Base-by-base conservation (phyloP, 176 grass and related monocot genomes). In the Miscanthus lutarioriparius region DNA sequence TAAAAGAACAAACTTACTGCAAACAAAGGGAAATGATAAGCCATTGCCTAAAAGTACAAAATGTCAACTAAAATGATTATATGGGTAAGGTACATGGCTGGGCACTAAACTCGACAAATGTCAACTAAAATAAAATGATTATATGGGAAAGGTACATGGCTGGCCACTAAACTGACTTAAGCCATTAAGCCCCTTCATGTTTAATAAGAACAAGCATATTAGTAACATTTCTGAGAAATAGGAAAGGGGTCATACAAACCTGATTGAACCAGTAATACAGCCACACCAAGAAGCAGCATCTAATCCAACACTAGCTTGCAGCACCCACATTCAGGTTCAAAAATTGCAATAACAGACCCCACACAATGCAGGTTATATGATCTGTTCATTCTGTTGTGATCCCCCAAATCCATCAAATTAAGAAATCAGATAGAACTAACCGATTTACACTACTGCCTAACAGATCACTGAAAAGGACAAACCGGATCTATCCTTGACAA, bases 1-100 rank as follows among this genome's bases (percentile, higher is more conserved):
- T 32, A 3, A 77, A 70, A 4, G 8, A 56, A 79, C 17, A 53
- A 23, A 35, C 45, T 79, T 74, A 59, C 87, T 88, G 81, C 9
- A 74, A 53, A 6, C 3, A 78, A 27, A 67, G 53, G 22, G 20
- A 41, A 74, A 8, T 25, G 19, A 66, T 66, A 30, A 88, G 80
- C 5, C 23, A 45, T 64, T 15, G 10, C 12, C 11, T 36, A 51
- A 65, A 65, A 7, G 19, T 4, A 56, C 4, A 62, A 51, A 6
- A 23, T 64, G 36, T 36, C 15, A 74, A 12, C 23, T 16, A 48
- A 19, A 68, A 15, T 14, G n/a, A 27, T 5, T 45, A 74, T 0
- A 35, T 4, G 38, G 0, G 19, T 40, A 66, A 67, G 2, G 30
- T 35, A 13, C 56, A 75, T 44, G 12, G 45, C 45, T 48, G 45